These are phyloP conservation scores for Prunus yedoensis DNA, from an alignment of 331 rosid species.

Conservation along the genomic window DNA sequence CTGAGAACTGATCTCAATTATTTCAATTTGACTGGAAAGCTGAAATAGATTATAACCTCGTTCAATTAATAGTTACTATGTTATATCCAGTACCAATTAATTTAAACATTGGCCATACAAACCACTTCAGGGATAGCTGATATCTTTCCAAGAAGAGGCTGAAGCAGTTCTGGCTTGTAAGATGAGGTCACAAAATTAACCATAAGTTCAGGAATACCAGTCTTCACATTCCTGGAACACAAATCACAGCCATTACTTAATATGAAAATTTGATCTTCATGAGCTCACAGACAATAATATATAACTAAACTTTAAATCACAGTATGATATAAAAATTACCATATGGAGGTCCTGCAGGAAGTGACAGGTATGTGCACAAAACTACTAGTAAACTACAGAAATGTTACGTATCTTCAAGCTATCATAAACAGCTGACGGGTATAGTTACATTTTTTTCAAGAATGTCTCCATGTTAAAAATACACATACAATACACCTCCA, in stretches of 20 bases:
- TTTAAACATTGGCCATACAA: conserved; percentile 32
- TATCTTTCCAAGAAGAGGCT: conserved; percentile 67
- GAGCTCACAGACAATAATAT: neutral
- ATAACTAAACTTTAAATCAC: neutral
- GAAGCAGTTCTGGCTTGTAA: conserved; percentile 68
- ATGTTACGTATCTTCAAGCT: neutral
- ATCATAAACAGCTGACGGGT: neutral
- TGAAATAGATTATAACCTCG: neutral
- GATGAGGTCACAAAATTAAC: conserved; percentile 96
- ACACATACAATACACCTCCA: neutral
- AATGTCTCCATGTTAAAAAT: neutral
- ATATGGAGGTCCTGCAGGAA: neutral
- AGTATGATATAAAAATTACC: neutral
- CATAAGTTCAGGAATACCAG: conserved; percentile 80
- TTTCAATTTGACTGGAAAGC: neutral
- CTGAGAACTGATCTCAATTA: neutral
- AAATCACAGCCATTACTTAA: conserved; percentile 21
- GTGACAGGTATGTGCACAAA: neutral
- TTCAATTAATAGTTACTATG: neutral
- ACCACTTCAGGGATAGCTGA: conserved; percentile 89
- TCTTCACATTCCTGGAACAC: conserved; percentile 57
- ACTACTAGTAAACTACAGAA: neutral
- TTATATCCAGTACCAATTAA: conserved; percentile 10
- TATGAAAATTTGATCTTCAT: neutral
- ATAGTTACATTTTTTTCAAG: neutral